phyloP scores from a whole-genome alignment of 2,329 filamentous ascomycete species.

The Nothophaeocryptopus gaeumannii region DNA sequence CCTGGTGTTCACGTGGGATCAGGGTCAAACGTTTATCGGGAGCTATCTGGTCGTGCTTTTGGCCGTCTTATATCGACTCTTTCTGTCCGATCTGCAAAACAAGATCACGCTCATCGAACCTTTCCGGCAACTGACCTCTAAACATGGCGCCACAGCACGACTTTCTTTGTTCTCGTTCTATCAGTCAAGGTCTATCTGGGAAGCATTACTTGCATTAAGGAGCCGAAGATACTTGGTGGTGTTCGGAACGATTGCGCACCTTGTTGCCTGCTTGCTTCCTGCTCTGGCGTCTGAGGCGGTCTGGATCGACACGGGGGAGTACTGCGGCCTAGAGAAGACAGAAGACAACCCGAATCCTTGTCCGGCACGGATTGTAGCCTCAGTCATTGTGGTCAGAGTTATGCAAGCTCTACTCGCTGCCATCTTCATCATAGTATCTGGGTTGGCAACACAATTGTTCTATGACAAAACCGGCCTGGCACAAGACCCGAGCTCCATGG shows the following conservation, averaged over 20 bases:
- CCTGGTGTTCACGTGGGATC: constrained; percentile 1
- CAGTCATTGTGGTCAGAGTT: constrained; percentile 12
- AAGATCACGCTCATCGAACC: constrained; percentile 20
- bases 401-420: constrained; percentile 20
- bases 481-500: constrained; percentile 20
- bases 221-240: background rate
- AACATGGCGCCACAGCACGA: constrained; percentile 13
- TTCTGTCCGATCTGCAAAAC: constrained; percentile 17
- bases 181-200: constrained; percentile 5
- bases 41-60: constrained; percentile 18
- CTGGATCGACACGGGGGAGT: constrained; percentile 12
- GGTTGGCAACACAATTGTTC: background rate
- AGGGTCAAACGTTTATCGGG: constrained; percentile 14
- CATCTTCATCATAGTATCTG: constrained; percentile 9
- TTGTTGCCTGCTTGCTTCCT: constrained; percentile 5
- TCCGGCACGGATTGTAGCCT: constrained; percentile 10
- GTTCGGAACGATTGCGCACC: background rate
- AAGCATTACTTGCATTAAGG: background rate
- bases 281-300: constrained; percentile 13
- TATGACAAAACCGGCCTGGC: constrained; percentile 14
- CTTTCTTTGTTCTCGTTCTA: constrained; percentile 21
- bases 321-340: background rate
- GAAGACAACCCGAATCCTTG: constrained; percentile 5
- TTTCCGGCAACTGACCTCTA: constrained; percentile 16
- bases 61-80: constrained; percentile 20